Percentiles rank a stretch among this genome's conserved stretches.
Evolutionary conservation across 1,139 yeast genomes (phyloP).

Genomic region (Hyphopichia burtonii): DNA sequence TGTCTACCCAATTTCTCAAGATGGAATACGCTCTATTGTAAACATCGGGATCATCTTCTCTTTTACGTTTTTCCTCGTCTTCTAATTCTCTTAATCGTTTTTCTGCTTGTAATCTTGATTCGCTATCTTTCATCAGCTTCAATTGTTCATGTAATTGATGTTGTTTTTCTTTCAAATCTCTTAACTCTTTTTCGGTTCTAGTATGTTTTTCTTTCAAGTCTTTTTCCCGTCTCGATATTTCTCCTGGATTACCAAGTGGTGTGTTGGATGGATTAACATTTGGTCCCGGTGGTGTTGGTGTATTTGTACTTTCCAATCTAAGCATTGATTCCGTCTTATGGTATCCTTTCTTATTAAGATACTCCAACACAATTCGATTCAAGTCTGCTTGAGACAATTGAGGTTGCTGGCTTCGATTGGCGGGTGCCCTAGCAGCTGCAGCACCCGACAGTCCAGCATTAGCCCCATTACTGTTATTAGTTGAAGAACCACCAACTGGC

Average conservation of each 20-base stretch:
- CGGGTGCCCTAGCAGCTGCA: background rate
- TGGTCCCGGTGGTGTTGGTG: slow-evolving; percentile 56
- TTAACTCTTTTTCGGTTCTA: slow-evolving; percentile 36
- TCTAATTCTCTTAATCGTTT: slow-evolving; percentile 43
- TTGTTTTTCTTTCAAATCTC: slow-evolving; percentile 41
- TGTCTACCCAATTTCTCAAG: slow-evolving; percentile 85
- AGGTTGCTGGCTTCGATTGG: slow-evolving; percentile 24
- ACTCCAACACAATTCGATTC: slow-evolving; percentile 87
- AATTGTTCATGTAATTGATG: slow-evolving; percentile 37
- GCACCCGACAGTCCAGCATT: background rate
- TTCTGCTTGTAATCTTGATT: slow-evolving; percentile 38
- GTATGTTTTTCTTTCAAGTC: slow-evolving; percentile 27
- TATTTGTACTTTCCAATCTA: slow-evolving; percentile 80
- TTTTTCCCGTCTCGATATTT: slow-evolving; percentile 24
- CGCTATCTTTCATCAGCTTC: slow-evolving; percentile 42
- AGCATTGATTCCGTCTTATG: slow-evolving; percentile 92
- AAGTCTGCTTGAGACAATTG: slow-evolving; percentile 70
- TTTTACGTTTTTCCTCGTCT: slow-evolving; percentile 36
- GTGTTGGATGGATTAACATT: slow-evolving; percentile 45
- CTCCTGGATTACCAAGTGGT: slow-evolving; percentile 40
- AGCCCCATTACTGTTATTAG: background rate
- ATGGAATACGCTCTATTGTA: slow-evolving; percentile 77
- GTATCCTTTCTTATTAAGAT: slow-evolving; percentile 89
- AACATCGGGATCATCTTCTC: slow-evolving; percentile 61
- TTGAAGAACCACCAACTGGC: background rate